Conservation (phyloP, 2,329 filamentous ascomycete species). For the Xylaria arbuscula region DNA sequence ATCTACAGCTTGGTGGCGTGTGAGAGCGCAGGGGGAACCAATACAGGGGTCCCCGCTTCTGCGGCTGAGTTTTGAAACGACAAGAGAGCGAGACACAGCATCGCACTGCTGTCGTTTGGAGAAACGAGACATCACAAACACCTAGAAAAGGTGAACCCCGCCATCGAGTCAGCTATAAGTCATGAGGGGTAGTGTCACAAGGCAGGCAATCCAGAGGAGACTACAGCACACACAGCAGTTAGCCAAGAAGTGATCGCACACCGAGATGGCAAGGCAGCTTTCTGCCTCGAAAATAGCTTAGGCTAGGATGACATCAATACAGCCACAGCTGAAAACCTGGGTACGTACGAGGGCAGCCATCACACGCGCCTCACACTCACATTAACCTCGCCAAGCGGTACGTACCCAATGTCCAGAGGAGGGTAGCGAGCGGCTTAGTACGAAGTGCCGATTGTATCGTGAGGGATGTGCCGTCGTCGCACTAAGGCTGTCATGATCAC, state of each 20-base stretch:
- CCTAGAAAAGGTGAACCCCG: conserved; percentile 23
- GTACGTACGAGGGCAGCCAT: background rate
- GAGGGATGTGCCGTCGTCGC: conserved; percentile 19
- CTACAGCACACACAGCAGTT: background rate
- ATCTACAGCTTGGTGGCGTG: background rate
- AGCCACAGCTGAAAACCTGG: conserved; percentile 21
- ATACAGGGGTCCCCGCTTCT: conserved; percentile 6
- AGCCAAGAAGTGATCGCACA: background rate
- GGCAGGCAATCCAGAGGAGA: background rate
- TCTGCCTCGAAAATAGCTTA: conserved; percentile 11
- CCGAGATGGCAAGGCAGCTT: conserved; percentile 30
- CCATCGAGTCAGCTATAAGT: conserved; percentile 27
- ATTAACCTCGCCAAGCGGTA: conserved; percentile 23
- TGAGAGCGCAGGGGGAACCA: background rate
- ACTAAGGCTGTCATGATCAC: conserved; percentile 19
- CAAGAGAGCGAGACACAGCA: conserved; percentile 8
- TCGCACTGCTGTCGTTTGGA: conserved; percentile 10
- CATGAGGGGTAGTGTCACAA: conserved; percentile 23
- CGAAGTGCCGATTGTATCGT: background rate
- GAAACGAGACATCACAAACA: conserved; percentile 16
- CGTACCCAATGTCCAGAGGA: conserved; percentile 23
- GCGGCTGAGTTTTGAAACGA: conserved; percentile 1
- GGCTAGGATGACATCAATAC: conserved; percentile 28
- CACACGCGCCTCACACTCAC: conserved; percentile 3
- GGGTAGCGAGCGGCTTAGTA: conserved; percentile 11